Conservation (phyloP, 2,329 filamentous ascomycete genomes). For the Trichoderma citrinoviride region DNA sequence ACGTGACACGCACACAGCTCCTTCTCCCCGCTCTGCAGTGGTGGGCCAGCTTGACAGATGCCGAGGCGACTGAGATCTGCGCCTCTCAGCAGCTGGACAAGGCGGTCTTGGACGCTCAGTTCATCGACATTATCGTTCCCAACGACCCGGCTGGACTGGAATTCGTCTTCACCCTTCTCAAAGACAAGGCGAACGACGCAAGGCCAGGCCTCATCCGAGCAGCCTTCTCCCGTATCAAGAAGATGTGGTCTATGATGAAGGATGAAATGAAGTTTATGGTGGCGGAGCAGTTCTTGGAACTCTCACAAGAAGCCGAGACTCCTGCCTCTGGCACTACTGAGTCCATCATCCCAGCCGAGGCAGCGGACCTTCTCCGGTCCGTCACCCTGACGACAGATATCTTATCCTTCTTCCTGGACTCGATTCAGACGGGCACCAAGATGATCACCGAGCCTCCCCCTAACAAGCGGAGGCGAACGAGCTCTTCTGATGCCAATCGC, state of each 20-base stretch:
- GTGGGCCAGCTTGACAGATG: constrained; percentile 60
- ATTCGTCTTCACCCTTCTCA: constrained; percentile 49
- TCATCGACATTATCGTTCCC: constrained; percentile 52
- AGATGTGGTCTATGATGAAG: constrained; percentile 72
- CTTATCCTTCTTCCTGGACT: constrained; percentile 69
- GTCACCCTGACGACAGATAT: constrained; percentile 72
- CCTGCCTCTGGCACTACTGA: constrained; percentile 28
- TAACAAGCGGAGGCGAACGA: constrained; percentile 76
- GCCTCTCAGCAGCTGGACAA: constrained; percentile 43
- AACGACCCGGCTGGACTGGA: constrained; percentile 54
- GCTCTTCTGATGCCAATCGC: constrained; percentile 64
- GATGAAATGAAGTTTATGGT: constrained; percentile 57
- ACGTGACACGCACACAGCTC: constrained; percentile 65
- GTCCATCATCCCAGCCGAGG: constrained; percentile 52
- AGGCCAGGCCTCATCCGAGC: constrained; percentile 56
- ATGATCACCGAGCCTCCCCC: constrained; percentile 69
- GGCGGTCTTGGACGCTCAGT: constrained; percentile 41
- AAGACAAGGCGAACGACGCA: constrained; percentile 40
- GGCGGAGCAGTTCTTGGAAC: constrained; percentile 61
- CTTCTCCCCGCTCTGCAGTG: constrained; percentile 71
- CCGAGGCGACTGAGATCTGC: constrained; percentile 48
- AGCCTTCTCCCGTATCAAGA: constrained; percentile 66
- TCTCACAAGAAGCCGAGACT: constrained; percentile 49
- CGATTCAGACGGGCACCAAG: constrained; percentile 69
- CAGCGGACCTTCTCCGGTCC: constrained; percentile 68